phyloP scores from a whole-genome alignment of 1,284 basidiomycete species.

The Termitomyces sp. region DNA sequence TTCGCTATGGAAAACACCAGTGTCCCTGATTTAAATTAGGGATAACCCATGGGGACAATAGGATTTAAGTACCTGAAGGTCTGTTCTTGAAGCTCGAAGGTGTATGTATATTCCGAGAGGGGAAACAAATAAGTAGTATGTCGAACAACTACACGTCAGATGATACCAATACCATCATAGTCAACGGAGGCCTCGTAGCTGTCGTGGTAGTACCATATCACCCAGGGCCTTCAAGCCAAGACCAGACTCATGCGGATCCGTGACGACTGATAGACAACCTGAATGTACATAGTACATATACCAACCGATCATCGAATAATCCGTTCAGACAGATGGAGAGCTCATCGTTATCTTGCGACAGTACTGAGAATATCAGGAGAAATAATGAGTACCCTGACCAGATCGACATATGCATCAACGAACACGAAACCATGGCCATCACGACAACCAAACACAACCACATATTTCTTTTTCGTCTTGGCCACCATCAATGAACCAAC shows the following conservation, averaged over 20 bases:
- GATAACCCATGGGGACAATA: no score
- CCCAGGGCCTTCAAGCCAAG: not conserved
- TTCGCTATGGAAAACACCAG: not conserved
- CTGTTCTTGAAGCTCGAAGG: not conserved
- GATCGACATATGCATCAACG: no score
- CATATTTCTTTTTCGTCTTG: constrained; percentile 16
- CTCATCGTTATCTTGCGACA: not conserved
- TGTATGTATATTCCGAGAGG: not conserved
- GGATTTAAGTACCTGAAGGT: not conserved
- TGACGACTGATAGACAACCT: not conserved
- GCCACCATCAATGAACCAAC: constrained; percentile 39
- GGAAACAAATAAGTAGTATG: not conserved
- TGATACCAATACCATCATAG: constrained; percentile 18
- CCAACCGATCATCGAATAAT: constrained; percentile 1
- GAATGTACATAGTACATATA: no score
- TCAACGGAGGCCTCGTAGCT: constrained; percentile 8
- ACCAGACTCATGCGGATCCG: not conserved
- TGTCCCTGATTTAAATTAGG: not conserved
- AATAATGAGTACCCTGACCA: not conserved
- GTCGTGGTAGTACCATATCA: constrained; percentile 11
- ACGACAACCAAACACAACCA: constrained; percentile 20
- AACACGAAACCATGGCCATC: no score
- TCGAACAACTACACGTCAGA: constrained; percentile 8
- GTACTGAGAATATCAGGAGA: not conserved
- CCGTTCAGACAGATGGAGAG: constrained; percentile 7